Conservation (phyloP, 1,139 yeast species). For the Sugiyamaella sp. region DNA sequence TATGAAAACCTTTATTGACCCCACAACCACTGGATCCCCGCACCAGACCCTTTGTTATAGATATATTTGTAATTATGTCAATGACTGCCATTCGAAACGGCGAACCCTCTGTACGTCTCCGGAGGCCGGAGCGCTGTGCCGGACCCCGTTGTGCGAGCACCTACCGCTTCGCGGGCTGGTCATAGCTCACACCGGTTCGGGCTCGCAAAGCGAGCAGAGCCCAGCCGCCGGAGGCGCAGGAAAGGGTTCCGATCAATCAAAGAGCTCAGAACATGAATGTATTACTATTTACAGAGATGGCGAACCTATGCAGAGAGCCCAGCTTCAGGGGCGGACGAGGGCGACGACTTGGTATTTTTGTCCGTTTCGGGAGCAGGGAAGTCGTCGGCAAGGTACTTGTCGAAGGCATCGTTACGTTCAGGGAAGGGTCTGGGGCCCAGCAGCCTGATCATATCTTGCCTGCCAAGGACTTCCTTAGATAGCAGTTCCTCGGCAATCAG, state of each 20-base stretch:
- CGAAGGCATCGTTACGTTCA: slow-evolving; percentile 90
- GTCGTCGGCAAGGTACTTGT: slow-evolving; percentile 59
- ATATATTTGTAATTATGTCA: slow-evolving; percentile 19
- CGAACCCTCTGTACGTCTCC: too few species aligned
- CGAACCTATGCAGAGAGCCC: slow-evolving; percentile 15
- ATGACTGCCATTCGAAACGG: background rate
- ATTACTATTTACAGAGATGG: slow-evolving; percentile 7
- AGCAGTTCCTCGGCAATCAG: slow-evolving; percentile 84
- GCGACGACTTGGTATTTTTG: slow-evolving; percentile 7
- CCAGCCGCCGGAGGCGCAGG: slow-evolving; percentile 12
- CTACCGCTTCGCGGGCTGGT: background rate
- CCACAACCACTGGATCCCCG: too few species aligned
- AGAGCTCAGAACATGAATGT: background rate
- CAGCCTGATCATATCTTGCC: slow-evolving; percentile 87
- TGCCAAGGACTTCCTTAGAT: slow-evolving; percentile 79
- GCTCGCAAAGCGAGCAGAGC: too few species aligned
- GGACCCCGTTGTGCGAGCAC: background rate
- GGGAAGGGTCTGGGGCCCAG: slow-evolving; percentile 90
- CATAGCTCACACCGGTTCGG: too few species aligned
- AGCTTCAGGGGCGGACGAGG: slow-evolving; percentile 19
- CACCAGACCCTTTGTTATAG: slow-evolving; percentile 5
- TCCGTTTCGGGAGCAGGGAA: slow-evolving; percentile 13
- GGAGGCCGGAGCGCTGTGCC: background rate
- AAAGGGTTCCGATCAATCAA: too few species aligned
- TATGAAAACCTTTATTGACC: slow-evolving; percentile 7